Evolutionary conservation across 1,139 yeast genomes (phyloP).

Genomic region (Petasospora fabianii): DNA sequence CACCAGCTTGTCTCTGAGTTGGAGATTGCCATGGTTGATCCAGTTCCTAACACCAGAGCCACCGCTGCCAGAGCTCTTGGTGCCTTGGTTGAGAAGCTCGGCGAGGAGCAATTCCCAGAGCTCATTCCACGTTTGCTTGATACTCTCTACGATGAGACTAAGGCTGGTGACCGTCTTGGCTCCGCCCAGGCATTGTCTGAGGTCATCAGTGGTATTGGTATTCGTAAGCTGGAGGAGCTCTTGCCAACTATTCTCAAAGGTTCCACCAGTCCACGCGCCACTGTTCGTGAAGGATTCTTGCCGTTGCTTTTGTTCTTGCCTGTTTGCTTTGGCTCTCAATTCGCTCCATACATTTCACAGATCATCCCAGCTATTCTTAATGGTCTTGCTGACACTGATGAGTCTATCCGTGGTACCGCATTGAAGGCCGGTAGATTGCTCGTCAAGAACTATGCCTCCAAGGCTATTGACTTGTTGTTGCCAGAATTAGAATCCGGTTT

Average conservation of each 20-base stretch:
- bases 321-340: constrained; percentile 89
- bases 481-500: constrained; percentile 94
- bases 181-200: constrained; percentile 97
- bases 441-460: constrained; percentile 86
- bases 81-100: constrained; percentile 90
- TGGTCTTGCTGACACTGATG: constrained; percentile 89
- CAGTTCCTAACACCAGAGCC: constrained; percentile 95
- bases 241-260: constrained; percentile 77
- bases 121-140: constrained; percentile 77
- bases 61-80: constrained; percentile 98
- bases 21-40: constrained; percentile 96
- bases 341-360: constrained; percentile 80
- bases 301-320: constrained; percentile 88
- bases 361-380: constrained; percentile 87
- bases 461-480: constrained; percentile 86
- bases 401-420: constrained; percentile 83
- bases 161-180: constrained; percentile 91
- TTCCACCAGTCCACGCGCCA: constrained; percentile 61
- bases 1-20: constrained; percentile 73
- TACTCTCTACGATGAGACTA: constrained; percentile 75
- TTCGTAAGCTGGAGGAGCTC: constrained; percentile 80
- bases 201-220: constrained; percentile 87
- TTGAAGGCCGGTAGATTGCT: constrained; percentile 90
- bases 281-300: constrained; percentile 89
- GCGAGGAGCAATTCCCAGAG: constrained; percentile 93